Percentiles rank a stretch among this genome's conserved stretches.
phyloP scores from a whole-genome alignment of 2,329 filamentous ascomycete species.

The Hypoxylon sp. region DNA sequence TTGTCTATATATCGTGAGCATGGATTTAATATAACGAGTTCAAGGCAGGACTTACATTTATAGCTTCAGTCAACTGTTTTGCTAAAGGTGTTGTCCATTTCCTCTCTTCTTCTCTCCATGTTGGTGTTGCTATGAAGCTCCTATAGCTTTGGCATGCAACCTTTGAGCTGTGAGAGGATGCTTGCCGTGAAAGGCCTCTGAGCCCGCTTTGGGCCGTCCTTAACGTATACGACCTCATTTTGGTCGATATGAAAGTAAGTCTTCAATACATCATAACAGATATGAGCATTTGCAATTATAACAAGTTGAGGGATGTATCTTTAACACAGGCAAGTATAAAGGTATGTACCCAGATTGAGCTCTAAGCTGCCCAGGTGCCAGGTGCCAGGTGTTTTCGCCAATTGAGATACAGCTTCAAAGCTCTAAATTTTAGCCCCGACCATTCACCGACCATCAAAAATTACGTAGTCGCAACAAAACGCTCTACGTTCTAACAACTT shows the following conservation, averaged over 20 bases:
- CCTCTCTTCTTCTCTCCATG: conserved; percentile 58
- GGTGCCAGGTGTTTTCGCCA: conserved; percentile 12
- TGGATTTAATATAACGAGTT: conserved; percentile 5
- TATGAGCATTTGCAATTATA: neutral
- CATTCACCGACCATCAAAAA: conserved; percentile 42
- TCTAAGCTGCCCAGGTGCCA: too few species aligned
- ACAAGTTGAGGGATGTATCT: neutral
- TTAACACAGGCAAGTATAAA: neutral
- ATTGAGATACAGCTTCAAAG: conserved; percentile 29
- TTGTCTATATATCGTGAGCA: conserved; percentile 63
- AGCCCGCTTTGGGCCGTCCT: conserved; percentile 45
- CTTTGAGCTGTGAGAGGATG: conserved; percentile 32
- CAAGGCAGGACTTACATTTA: conserved; percentile 73
- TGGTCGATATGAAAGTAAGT: conserved; percentile 2
- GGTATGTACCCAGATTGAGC: conserved; percentile 9
- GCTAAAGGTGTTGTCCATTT: conserved; percentile 94
- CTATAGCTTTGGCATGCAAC: conserved; percentile 42
- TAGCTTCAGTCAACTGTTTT: conserved; percentile 86
- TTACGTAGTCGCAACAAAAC: conserved; percentile 34
- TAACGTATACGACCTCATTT: conserved; percentile 47
- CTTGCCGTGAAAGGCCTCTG: conserved; percentile 36
- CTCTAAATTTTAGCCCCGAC: conserved; percentile 41
- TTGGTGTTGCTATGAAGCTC: conserved; percentile 48
- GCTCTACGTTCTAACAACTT: neutral
- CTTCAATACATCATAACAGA: conserved; percentile 16